Evolutionary conservation across 768 basidiomycete genomes (phyloP).

Genomic region (Trametes cubensis): DNA sequence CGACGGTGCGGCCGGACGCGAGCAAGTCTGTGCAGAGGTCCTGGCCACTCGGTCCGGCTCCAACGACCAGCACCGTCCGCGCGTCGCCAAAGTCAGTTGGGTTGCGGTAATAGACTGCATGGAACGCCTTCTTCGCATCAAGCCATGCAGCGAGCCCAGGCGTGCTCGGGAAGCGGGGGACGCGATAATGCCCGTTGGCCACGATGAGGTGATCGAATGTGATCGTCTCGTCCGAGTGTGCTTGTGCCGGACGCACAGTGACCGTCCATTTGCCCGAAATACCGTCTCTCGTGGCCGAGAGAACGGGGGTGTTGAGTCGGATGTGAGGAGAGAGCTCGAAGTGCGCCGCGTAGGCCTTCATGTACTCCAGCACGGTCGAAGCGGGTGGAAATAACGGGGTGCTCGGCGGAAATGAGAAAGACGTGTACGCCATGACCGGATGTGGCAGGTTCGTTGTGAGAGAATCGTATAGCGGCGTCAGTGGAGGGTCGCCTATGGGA

Average conservation of each 20-base stretch:
- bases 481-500: slow-evolving; percentile 52
- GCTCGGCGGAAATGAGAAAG: slow-evolving; percentile 67
- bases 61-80: slow-evolving; percentile 47
- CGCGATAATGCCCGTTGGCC: slow-evolving; percentile 74
- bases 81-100: slow-evolving; percentile 42
- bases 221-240: slow-evolving; percentile 32
- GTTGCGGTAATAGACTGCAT: slow-evolving; percentile 70
- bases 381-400: slow-evolving; percentile 74
- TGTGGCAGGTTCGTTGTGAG: slow-evolving; percentile 84
- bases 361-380: slow-evolving; percentile 63
- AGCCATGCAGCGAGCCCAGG: slow-evolving; percentile 68
- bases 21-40: slow-evolving; percentile 69
- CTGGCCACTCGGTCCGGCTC: slow-evolving; percentile 61
- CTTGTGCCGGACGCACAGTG: slow-evolving; percentile 13
- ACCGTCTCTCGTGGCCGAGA: slow-evolving; percentile 43
- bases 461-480: slow-evolving; percentile 76
- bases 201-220: slow-evolving; percentile 69
- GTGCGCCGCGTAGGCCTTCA: slow-evolving; percentile 63
- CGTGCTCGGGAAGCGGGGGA: slow-evolving; percentile 62
- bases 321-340: slow-evolving; percentile 68
- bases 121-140: slow-evolving; percentile 50
- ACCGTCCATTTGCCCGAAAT: slow-evolving; percentile 49
- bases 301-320: slow-evolving; percentile 61
- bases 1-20: slow-evolving; percentile 45
- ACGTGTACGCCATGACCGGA: slow-evolving; percentile 70